phyloP scores from a whole-genome alignment of 2,329 filamentous ascomycete species.

The Penicillium polonicum region DNA sequence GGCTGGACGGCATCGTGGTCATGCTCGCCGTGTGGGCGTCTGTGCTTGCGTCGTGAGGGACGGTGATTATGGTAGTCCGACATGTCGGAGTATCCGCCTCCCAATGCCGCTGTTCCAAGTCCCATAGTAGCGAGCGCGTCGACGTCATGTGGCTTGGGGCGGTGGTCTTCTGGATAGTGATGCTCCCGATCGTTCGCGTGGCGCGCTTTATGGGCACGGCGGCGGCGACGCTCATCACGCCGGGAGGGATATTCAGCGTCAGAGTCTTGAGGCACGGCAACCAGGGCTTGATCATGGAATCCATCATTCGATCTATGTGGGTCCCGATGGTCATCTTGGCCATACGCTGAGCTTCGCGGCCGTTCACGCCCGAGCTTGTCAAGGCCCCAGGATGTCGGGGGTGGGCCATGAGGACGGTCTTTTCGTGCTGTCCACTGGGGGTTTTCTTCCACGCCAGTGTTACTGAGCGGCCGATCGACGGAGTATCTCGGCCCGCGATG shows the following conservation, averaged over 20 bases:
- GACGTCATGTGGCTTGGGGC: slow-evolving; percentile 18
- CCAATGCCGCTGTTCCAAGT: slow-evolving; percentile 39
- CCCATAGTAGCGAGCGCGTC: slow-evolving; percentile 25
- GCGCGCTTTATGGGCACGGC: slow-evolving; percentile 31
- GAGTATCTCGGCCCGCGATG: slow-evolving; percentile 26
- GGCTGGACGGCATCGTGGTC: slow-evolving; percentile 16
- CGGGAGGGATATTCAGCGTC: slow-evolving; percentile 45
- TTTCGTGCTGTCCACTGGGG: slow-evolving; percentile 27
- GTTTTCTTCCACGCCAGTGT: slow-evolving; percentile 39
- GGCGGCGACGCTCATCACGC: slow-evolving; percentile 46
- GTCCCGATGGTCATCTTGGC: slow-evolving; percentile 37
- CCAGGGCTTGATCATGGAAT: slow-evolving; percentile 45
- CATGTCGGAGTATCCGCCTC: slow-evolving; percentile 37
- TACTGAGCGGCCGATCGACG: slow-evolving; percentile 39
- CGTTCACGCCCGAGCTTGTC: slow-evolving; percentile 37
- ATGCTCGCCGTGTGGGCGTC: slow-evolving; percentile 23
- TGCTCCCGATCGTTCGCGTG: slow-evolving; percentile 21
- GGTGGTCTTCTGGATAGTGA: slow-evolving; percentile 23
- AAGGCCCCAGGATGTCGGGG: slow-evolving; percentile 39
- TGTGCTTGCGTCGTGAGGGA: slow-evolving; percentile 21
- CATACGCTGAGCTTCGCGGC: slow-evolving; percentile 25
- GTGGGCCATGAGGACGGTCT: slow-evolving; percentile 37
- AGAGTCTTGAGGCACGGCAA: slow-evolving; percentile 50
- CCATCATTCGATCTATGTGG: slow-evolving; percentile 36
- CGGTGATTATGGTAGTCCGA: slow-evolving; percentile 29